Conservation (phyloP, 2,329 filamentous ascomycete species). For the Plenodomus lindquistii region DNA sequence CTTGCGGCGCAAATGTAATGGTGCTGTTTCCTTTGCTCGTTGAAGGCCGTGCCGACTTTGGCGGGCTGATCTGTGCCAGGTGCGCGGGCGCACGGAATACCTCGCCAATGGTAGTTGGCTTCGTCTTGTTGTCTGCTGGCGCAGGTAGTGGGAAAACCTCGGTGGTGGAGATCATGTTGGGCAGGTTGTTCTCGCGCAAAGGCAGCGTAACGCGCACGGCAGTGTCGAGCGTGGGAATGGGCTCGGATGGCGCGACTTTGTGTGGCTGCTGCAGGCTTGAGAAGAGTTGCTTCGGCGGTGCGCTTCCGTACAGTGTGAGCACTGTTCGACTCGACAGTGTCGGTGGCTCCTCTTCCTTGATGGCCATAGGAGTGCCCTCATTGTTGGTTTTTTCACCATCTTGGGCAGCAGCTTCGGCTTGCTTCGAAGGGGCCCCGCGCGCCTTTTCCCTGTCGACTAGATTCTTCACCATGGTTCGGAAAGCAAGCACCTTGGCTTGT, state of each 20-base stretch:
- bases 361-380: slow-evolving; percentile 13
- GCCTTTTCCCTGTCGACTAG: slow-evolving; percentile 36
- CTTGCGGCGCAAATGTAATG: slow-evolving; percentile 57
- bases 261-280: slow-evolving; percentile 73
- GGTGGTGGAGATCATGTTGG: slow-evolving; percentile 73
- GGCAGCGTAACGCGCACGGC: slow-evolving; percentile 51
- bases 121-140: slow-evolving; percentile 53
- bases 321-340: slow-evolving; percentile 58
- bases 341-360: slow-evolving; percentile 33
- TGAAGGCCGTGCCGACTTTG: slow-evolving; percentile 71
- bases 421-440: slow-evolving; percentile 15
- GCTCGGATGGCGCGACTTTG: slow-evolving; percentile 40
- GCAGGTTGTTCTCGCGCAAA: slow-evolving; percentile 68
- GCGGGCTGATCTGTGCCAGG: slow-evolving; percentile 68
- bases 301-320: slow-evolving; percentile 76
- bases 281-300: slow-evolving; percentile 75
- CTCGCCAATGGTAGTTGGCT: slow-evolving; percentile 70
- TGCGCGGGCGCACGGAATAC: slow-evolving; percentile 70
- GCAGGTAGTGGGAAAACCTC: slow-evolving; percentile 62
- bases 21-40: slow-evolving; percentile 60
- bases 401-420: slow-evolving; percentile 8
- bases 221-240: slow-evolving; percentile 41
- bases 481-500: slow-evolving; percentile 38
- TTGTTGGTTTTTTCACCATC: slow-evolving; percentile 9
- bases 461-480: slow-evolving; percentile 36